phyloP scores from a whole-genome alignment of 2,329 filamentous ascomycete genomes.

The Penicillium sp. region DNA sequence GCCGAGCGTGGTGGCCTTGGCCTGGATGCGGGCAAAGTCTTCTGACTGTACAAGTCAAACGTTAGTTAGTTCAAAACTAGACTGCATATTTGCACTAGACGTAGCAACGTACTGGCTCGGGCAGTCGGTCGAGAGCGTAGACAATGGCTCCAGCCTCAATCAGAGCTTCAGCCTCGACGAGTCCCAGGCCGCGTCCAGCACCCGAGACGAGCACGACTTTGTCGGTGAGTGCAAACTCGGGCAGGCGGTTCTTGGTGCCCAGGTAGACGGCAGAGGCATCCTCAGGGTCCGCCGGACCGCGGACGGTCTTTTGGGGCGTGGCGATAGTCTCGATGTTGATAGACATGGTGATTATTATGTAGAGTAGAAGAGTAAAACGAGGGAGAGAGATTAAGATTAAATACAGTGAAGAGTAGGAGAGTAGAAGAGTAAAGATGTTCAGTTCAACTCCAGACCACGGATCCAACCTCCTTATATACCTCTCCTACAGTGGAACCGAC shows the following conservation, averaged over 20 bases:
- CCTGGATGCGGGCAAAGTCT: slow-evolving; percentile 63
- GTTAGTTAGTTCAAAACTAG: slow-evolving; percentile 47
- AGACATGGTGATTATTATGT: slow-evolving; percentile 5
- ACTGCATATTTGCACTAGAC: not conserved
- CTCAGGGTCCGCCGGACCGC: slow-evolving; percentile 16
- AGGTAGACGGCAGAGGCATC: slow-evolving; percentile 26
- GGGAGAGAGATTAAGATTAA: not conserved
- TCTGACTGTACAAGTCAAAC: slow-evolving; percentile 38
- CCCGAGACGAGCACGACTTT: slow-evolving; percentile 70
- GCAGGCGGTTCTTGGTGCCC: slow-evolving; percentile 45
- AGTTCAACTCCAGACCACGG: not conserved
- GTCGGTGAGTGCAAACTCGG: slow-evolving; percentile 71
- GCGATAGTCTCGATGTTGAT: slow-evolving; percentile 14
- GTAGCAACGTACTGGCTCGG: slow-evolving; percentile 30
- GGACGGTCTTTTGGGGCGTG: slow-evolving; percentile 9
- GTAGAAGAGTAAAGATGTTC: not conserved
- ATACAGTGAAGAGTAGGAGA: not conserved
- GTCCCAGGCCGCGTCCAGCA: slow-evolving; percentile 67
- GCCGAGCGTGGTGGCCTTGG: slow-evolving; percentile 62
- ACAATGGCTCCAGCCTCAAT: slow-evolving; percentile 68
- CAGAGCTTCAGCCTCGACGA: slow-evolving; percentile 68
- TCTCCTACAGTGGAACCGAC: slow-evolving; percentile 1
- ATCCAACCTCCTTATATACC: slow-evolving; percentile 7
- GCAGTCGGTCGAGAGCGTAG: slow-evolving; percentile 42
- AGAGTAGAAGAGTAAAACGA: not conserved